Conservation (phyloP, 2,329 filamentous ascomycete species). For the Hypoxylon sp. region DNA sequence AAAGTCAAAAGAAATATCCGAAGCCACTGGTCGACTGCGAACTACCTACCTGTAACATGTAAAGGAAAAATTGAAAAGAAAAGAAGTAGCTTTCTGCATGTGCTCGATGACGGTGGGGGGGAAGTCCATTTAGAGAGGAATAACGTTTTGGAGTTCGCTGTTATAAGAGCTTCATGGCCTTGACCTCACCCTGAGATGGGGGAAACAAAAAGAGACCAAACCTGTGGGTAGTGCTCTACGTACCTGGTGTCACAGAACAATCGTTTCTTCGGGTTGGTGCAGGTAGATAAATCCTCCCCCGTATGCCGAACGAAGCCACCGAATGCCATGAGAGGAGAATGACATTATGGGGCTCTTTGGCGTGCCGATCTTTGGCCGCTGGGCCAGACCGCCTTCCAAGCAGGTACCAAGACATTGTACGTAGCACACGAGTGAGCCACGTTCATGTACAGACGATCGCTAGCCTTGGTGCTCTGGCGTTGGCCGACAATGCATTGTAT, state of each 20-base stretch:
- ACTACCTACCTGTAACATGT: too few species aligned
- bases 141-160: neutral
- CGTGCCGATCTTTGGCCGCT: slow-evolving; percentile 41
- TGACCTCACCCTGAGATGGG: neutral
- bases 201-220: neutral
- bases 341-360: slow-evolving; percentile 36
- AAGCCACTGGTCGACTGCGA: slow-evolving; percentile 19
- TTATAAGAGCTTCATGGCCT: slow-evolving; percentile 1
- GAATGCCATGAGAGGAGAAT: slow-evolving; percentile 37
- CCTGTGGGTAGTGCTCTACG: neutral
- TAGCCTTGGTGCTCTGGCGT: slow-evolving; percentile 25
- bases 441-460: slow-evolving; percentile 35
- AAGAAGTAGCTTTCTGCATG: slow-evolving; percentile 12
- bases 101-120: slow-evolving; percentile 17
- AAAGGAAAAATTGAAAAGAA: slow-evolving; percentile 11
- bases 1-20: slow-evolving; percentile 23
- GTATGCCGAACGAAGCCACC: slow-evolving; percentile 33
- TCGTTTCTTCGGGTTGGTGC: slow-evolving; percentile 33
- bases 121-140: neutral
- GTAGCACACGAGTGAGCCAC: slow-evolving; percentile 41
- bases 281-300: slow-evolving; percentile 21
- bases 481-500: slow-evolving; percentile 38
- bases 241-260: slow-evolving; percentile 31
- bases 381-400: slow-evolving; percentile 41
- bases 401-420: slow-evolving; percentile 35